Conservation (phyloP, 2,329 filamentous ascomycete species). For the Pleoardoris graminearum region DNA sequence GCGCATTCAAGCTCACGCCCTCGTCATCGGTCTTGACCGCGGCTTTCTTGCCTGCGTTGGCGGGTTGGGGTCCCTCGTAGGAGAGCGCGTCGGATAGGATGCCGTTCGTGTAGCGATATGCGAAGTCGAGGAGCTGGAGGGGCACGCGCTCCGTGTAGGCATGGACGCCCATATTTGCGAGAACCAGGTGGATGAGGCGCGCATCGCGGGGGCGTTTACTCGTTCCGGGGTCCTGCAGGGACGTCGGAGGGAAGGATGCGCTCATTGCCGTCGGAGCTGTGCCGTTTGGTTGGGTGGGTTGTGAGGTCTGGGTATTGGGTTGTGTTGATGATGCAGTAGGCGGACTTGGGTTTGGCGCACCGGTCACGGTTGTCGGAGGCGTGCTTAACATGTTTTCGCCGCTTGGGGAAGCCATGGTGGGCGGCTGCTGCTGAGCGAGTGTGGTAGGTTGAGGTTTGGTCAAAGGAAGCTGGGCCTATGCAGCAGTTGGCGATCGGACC, state of each 20-base stretch:
- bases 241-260: conserved; percentile 38
- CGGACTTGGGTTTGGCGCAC: conserved; percentile 36
- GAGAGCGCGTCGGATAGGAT: conserved; percentile 66
- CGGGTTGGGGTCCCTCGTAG: conserved; percentile 42
- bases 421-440: conserved; percentile 2
- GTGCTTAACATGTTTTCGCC: conserved; percentile 42
- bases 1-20: conserved; percentile 65
- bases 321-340: conserved; percentile 29
- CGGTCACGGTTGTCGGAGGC: conserved; percentile 39
- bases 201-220: conserved; percentile 71
- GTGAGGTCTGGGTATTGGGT: conserved; percentile 28
- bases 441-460: conserved; percentile 3
- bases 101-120: conserved; percentile 77
- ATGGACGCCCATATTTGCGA: conserved; percentile 76
- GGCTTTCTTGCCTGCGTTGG: conserved; percentile 18
- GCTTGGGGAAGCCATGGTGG: conserved; percentile 44
- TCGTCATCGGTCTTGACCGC: conserved; percentile 45
- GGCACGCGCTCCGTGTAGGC: conserved; percentile 82
- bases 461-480: neutral
- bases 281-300: conserved; percentile 25
- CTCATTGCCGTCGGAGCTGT: conserved; percentile 17
- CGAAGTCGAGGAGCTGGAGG: conserved; percentile 80
- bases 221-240: conserved; percentile 37
- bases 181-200: conserved; percentile 76
- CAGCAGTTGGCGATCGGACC: neutral